A percentile compares a stretch with the other conserved stretches of the same genome.
phyloP scores from a whole-genome alignment of 2,329 filamentous ascomycete species.

The Coniochaeta hoffmannii region DNA sequence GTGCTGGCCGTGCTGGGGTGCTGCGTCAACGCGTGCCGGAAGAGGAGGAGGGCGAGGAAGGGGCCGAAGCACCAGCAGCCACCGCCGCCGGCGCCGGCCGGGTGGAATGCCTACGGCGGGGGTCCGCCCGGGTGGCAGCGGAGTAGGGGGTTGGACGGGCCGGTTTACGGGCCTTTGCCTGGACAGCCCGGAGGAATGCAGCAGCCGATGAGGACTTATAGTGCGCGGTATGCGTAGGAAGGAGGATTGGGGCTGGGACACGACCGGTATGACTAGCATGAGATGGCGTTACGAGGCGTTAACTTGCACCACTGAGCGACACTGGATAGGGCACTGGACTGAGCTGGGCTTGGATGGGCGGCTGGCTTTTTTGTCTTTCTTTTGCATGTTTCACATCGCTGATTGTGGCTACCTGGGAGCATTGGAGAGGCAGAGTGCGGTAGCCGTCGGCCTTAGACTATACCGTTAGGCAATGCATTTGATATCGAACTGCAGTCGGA shows the following conservation, averaged over 20 bases:
- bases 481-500: background rate
- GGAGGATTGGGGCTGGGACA: background rate
- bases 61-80: conserved; percentile 5
- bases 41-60: conserved; percentile 13
- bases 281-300: background rate
- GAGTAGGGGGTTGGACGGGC: conserved; percentile 1
- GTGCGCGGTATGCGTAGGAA: background rate
- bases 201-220: background rate
- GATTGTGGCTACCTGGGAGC: background rate
- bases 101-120: conserved; percentile 6
- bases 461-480: background rate
- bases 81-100: conserved; percentile 11
- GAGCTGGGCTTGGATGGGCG: background rate
- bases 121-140: background rate
- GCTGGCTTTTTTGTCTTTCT: no score
- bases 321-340: background rate
- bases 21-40: conserved; percentile 47
- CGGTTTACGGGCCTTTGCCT: background rate
- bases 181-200: background rate
- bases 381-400: background rate
- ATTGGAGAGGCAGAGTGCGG: background rate
- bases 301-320: no score
- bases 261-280: background rate
- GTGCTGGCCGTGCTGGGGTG: conserved; percentile 64
- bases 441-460: background rate